Base-by-base conservation (phyloP, 148 eudicot species). In the Limonium bicolor region DNA sequence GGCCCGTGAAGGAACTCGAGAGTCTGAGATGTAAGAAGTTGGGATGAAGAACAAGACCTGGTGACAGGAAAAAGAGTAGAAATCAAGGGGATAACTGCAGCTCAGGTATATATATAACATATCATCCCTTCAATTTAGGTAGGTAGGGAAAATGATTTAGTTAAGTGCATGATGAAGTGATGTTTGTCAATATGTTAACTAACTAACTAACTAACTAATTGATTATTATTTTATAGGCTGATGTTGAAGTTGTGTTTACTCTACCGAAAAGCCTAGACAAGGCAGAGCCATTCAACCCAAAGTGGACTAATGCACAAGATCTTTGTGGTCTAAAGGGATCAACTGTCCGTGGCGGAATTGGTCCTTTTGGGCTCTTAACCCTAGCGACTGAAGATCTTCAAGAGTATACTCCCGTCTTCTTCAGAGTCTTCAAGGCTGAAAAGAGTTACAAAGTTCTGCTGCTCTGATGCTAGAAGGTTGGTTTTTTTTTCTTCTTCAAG, bases 301-400 rank as follows among this genome's bases (percentile, higher is more conserved):
- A 46, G n/a, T 78, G 86, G 86, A 45, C 9, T 20, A 62, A 70
- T 27, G 69, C 80, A 0, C 67, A 78, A 54, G 34, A 58, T 9
- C 42, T 78, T 18, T 78, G 86, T 28, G 48, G 40, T 31, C 43
- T 32, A 36, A 64, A 27, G 66, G 77, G 72, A 13, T 64, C 86
- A 19, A 67, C 69, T 0, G 63, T 56, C 2, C 44, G 30, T 26
- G 80, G 80, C 6, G 72, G 96, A 40, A 50, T 88, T 12, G 92
- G 96, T 4, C 94, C 94, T 14, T 88, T 88, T 36, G 94, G 96
- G 47, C 52, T 73, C n/a, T 41, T 78, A 6, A 55, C 74, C 10
- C 43, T 78, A 20, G 80, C 86, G 21, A 67, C 86, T 0, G 9
- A 49, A 1, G 25, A 67, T 1, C 58, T 78, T 4, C 64, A 61